Percentiles rank a stretch among this genome's conserved stretches.
phyloP scores from a whole-genome alignment of 306 rosid species.

The Gillenia trifoliata region DNA sequence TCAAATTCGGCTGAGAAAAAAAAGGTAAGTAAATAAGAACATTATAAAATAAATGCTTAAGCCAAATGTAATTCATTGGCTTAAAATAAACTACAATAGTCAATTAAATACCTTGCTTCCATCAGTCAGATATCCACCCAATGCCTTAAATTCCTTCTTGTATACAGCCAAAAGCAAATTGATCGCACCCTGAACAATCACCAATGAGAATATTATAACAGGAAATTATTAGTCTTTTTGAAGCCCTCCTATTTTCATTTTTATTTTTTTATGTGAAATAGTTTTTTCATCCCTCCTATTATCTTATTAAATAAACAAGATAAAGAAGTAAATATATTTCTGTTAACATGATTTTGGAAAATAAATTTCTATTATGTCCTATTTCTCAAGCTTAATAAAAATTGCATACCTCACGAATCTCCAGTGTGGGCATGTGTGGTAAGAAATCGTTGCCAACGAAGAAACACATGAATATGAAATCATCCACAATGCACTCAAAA shows the following conservation, averaged over 20 bases:
- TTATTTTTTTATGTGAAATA: not conserved
- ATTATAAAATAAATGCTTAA: not conserved
- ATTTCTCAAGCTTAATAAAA: not conserved
- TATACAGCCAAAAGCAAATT: conserved; percentile 87
- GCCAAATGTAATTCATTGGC: not conserved
- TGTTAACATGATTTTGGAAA: not conserved
- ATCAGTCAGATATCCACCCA: conserved; percentile 90
- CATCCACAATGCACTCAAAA: conserved; percentile 86
- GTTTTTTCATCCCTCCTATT: not conserved
- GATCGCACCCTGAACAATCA: conserved; percentile 74
- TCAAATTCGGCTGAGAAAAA: conserved; percentile 65
- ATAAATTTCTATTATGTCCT: not conserved
- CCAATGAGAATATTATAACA: conserved; percentile 2
- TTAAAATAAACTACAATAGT: not conserved
- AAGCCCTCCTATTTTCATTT: not conserved
- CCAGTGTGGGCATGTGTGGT: conserved; percentile 97
- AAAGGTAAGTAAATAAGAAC: not conserved
- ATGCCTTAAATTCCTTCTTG: conserved; percentile 65
- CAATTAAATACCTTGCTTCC: conserved; percentile 67
- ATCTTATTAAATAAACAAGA: not conserved
- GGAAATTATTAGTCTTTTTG: not conserved
- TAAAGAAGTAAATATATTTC: not conserved
- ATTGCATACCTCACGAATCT: conserved; percentile 84
- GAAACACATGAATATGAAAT: conserved; percentile 91
- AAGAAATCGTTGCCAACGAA: conserved; percentile 97